Evolutionary conservation across 2,329 filamentous ascomycete genomes (phyloP), one percentile per base, ranked within the genome.

Genomic region (Dryadomyces quercus-mongolicae): DNA sequence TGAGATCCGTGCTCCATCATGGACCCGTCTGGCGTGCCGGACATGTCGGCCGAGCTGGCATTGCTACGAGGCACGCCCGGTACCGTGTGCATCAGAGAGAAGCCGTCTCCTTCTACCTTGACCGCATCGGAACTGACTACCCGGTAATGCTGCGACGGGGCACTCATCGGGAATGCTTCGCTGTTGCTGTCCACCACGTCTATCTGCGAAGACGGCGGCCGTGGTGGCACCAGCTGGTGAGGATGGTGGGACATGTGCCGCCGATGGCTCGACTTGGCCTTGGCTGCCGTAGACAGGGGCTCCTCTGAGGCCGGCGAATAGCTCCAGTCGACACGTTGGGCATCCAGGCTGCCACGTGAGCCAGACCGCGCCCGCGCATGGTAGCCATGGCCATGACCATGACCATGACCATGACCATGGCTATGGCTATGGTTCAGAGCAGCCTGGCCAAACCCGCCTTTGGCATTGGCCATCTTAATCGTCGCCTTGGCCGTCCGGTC

Each of bases 401-500:
- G 25, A 8, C 8, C 8, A 8, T 31, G 25, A 8, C 25, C 25
- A 31, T 31, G 25, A 31, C 25, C 8, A 31, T 48, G 46, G 46
- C 46, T 18, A n/a, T 44, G 42, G 15, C 8, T 38, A 38, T 54
- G 53, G 43, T 44, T 52, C 3, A 53, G 45, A 1, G 51, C 22
- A 1, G 51, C 60, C 53, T 70, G 70, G 12, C 87, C 88, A 60
- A 94, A 94, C 0, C 88, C 88, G 18, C 86, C 91, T 1, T 85
- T 92, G 1, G 86, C 88, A 66, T 91, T 85, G 61, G 88, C 90
- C 91, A 96, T 96, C 65, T 92, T 88, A 51, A 97, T 86, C 0
- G 92, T 97, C 10, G 91, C 91, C 71, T 93, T 95, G 62, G 88
- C 91, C 72, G 95, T 97, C 43, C 92, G 82, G 62, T 95, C 88